These are phyloP conservation scores for Saccharum hybrid DNA, from an alignment of 202 grass and related monocot species.

Conservation along the genomic window DNA sequence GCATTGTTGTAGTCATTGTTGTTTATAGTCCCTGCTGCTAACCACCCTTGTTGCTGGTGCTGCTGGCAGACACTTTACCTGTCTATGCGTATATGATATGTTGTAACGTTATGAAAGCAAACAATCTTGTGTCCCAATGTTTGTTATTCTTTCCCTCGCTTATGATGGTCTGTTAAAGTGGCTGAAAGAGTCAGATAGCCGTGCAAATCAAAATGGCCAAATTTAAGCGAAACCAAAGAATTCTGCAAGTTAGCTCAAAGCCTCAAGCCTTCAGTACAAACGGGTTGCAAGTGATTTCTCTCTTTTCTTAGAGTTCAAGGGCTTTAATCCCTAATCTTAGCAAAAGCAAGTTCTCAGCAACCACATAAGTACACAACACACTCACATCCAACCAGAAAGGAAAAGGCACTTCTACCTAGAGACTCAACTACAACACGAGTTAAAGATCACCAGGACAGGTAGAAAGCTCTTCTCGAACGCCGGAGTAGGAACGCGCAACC, in stretches of 20 bases:
- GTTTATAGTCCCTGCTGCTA: not conserved
- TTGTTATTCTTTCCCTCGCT: conserved; percentile 13
- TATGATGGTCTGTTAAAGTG: not conserved
- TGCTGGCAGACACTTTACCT: conserved; percentile 25
- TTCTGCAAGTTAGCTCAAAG: not conserved
- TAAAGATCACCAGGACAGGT: too few relatives aligned
- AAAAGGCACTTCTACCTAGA: too few relatives aligned
- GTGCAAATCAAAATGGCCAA: not conserved
- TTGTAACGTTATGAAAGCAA: conserved; percentile 43
- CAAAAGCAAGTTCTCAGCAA: too few relatives aligned
- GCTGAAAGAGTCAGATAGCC: not conserved
- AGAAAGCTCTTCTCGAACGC: too few relatives aligned
- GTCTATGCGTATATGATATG: conserved; percentile 34
- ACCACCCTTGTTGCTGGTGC: conserved; percentile 27
- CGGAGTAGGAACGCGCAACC: too few relatives aligned
- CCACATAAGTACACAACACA: not conserved
- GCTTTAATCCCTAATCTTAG: too few relatives aligned
- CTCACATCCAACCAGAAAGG: too few relatives aligned
- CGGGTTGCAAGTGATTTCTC: not conserved
- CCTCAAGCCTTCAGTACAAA: not conserved
- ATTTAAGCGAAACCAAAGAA: not conserved
- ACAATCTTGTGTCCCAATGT: conserved; percentile 14
- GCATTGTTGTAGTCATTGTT: conserved; percentile 19
- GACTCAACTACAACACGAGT: too few relatives aligned
- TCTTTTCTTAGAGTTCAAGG: too few relatives aligned